Percentiles rank a stretch among this genome's conserved stretches.
These are phyloP conservation scores for Aspergillus nidulans DNA, from an alignment of 495 filamentous ascomycete species.

Conservation along the genomic window DNA sequence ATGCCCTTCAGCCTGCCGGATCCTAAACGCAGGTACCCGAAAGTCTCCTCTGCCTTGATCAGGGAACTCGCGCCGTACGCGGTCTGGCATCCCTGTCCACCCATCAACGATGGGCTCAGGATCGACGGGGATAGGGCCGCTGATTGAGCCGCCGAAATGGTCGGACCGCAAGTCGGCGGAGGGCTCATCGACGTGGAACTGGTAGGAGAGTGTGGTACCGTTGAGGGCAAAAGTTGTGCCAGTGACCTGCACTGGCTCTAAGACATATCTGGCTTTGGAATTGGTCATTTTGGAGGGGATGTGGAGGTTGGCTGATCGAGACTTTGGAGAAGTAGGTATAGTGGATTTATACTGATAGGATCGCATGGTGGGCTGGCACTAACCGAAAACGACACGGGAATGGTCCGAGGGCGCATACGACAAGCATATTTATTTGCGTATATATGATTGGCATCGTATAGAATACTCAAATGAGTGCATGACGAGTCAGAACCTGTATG, in stretches of 20 bases:
- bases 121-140: conserved; percentile 37
- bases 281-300: too few relatives aligned
- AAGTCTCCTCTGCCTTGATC: conserved; percentile 53
- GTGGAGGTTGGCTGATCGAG: too few relatives aligned
- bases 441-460: too few relatives aligned
- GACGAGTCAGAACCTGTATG: too few relatives aligned
- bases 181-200: conserved; percentile 49
- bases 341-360: too few relatives aligned
- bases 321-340: too few relatives aligned
- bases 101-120: conserved; percentile 35
- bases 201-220: conserved; percentile 47
- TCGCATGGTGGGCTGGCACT: too few relatives aligned
- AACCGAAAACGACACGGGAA: too few relatives aligned
- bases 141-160: conserved; percentile 43
- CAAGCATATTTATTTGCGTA: too few relatives aligned
- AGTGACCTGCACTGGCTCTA: conserved; percentile 30
- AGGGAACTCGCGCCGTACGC: conserved; percentile 50
- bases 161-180: conserved; percentile 47
- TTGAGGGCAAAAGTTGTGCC: conserved; percentile 46
- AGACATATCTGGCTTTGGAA: too few relatives aligned
- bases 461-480: too few relatives aligned
- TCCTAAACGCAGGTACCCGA: conserved; percentile 48
- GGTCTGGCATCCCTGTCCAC: conserved; percentile 42
- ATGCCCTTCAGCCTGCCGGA: conserved; percentile 45
- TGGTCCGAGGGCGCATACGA: too few relatives aligned